Percentiles rank a stretch among this genome's conserved stretches.
These are phyloP conservation scores for Fomitiporia mediterranea DNA, from an alignment of 1,284 basidiomycete species.

Conservation along the genomic window DNA sequence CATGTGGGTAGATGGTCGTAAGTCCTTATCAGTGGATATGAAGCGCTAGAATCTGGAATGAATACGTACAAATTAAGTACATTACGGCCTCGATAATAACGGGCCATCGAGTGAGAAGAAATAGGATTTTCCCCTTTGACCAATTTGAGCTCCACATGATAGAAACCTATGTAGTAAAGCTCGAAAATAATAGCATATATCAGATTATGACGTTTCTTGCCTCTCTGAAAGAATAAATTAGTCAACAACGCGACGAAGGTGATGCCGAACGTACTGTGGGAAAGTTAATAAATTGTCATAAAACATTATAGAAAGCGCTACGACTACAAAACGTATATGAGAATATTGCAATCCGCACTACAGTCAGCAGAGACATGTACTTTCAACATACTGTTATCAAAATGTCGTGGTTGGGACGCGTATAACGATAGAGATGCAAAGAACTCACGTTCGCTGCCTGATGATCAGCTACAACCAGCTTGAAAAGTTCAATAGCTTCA, in stretches of 20 bases:
- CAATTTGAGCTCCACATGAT: slow-evolving; percentile 2
- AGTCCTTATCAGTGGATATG: not conserved
- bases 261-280: slow-evolving; percentile 1
- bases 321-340: not conserved
- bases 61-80: slow-evolving; percentile 3
- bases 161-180: not conserved
- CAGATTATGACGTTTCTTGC: not conserved
- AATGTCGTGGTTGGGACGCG: not conserved
- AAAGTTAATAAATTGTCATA: slow-evolving; percentile 3
- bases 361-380: not conserved
- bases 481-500: not conserved
- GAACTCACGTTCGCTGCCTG: slow-evolving; percentile 1
- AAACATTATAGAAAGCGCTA: not conserved
- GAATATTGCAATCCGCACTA: not conserved
- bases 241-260: not conserved
- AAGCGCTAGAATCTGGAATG: not conserved
- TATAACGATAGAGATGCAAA: not conserved
- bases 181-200: not conserved
- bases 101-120: slow-evolving; percentile 9
- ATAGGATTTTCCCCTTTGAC: slow-evolving; percentile 1
- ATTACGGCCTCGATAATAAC: slow-evolving; percentile 4
- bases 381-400: slow-evolving; percentile 5
- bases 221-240: not conserved
- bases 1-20: too few relatives aligned
- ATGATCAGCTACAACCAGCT: not conserved